Base-by-base conservation (phyloP, 169 alveolate genomes). In the Amoebophrya sp. region DNA sequence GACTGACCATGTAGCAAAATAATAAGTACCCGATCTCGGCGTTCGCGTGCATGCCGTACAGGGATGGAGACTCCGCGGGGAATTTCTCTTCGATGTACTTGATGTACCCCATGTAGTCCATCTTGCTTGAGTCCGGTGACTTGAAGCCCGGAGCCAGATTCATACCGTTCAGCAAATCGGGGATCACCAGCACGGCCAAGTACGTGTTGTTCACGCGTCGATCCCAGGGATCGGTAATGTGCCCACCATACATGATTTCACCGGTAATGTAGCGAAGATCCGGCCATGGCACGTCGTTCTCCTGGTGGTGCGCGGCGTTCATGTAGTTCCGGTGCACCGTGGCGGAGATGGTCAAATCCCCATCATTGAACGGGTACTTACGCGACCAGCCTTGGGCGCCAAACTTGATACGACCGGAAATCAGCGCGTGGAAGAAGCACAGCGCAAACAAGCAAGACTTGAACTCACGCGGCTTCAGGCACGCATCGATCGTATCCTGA, bases 161-260 rank as follows among this genome's bases (percentile, higher is more conserved):
- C 96, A 96, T 96, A 89, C 95, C 94, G 90, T 96, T 95, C 40
- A 97, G 94, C 90, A 95, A 95, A 93, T 97, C 99, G 12, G 99
- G 98, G 93, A 96, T 94, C 89, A 97, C 96, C 89, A 97, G 94
- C 25, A 97, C 97, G 90, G 95, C 96, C 92, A 97, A 95, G 95
- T 98, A 98, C 40, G 99, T 97, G 94, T 97, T 97, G 95, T 97
- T 96, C 35, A 98, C 97, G 92, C 99, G 96, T 94, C 99, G 96
- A 90, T 98, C 99, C 98, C 99, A 98, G 91, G 96, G 96, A 93
- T 98, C 99, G 18, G 99, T 98, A 93, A 98, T 98, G 93, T 98
- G 99, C 39, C 99, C 99, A 33, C 99, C 99, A 94, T 98, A 98
- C 98, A 97, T 98, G 93, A 98, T 98, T 95, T 98, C 99, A 41